Base-by-base conservation (phyloP, 1,139 yeast species). In the Debaryomyces sp. region DNA sequence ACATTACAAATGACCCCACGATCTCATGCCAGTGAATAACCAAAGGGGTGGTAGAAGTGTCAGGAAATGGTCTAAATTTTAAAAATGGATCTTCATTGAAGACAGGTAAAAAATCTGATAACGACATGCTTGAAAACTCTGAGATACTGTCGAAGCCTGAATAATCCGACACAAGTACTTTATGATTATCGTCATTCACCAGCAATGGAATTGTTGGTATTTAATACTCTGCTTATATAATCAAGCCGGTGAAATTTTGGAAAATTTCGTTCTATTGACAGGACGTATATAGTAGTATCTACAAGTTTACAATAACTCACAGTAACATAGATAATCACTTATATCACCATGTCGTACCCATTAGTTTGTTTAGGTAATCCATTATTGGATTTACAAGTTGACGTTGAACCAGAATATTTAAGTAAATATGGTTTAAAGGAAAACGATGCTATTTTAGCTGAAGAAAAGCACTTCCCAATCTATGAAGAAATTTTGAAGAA, bases 361-460 rank as follows among this genome's bases (percentile, higher is more conserved):
- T 68, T 76, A 60, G 80, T 76, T 50, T 74, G 79, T 61, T 71
- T 76, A 60, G 81, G 81, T 52, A 76, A 76, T 66, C 96, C 96
- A 45, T 79, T 92, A 60, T 81, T 92, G 65, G 98, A 92, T 67
- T 78, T 91, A 62, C 98, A 91, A 78, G 89, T 86, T 66, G 84
- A 86, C 55, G 95, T 87, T 53, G 82, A 80, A 38, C 73, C 79
- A 49, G 82, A 75, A 37, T 90, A 84, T 75, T 78, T 92, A 60
- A 79, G 75, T 52, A 91, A 91, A 75, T 94, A 94, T 75, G 85
- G 71, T 43, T 78, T 94, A 63, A 91, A 92, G 73, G 91, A 88
- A 58, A 87, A 95, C 68, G 98, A 94, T 68, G 99, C 99, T 57
- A 91, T 94, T 62, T 82, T 94, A 56, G 91, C 87, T 47, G 98